Evolutionary conservation across 192 early-diverging fungal species (phyloP).

Genomic region (Backusella westeae): DNA sequence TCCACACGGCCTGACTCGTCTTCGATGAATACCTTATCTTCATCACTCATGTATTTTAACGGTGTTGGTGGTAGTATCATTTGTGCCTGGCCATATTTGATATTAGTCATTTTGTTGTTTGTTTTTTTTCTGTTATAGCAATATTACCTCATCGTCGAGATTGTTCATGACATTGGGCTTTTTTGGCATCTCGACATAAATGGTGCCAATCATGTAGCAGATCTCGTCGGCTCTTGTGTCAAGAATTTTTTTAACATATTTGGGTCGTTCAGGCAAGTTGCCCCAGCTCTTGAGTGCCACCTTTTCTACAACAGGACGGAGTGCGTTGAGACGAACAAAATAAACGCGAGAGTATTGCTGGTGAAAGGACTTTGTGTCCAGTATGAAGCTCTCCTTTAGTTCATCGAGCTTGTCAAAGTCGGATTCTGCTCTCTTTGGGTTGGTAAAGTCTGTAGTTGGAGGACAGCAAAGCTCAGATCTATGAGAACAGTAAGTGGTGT

Average conservation of each 20-base stretch:
- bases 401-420: slow-evolving; percentile 13
- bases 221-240: slow-evolving; percentile 64
- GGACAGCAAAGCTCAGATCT: neutral
- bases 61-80: slow-evolving; percentile 58
- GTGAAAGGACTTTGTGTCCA: slow-evolving; percentile 64
- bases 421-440: neutral
- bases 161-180: slow-evolving; percentile 94
- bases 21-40: slow-evolving; percentile 70
- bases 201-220: slow-evolving; percentile 81
- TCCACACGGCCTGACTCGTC: slow-evolving; percentile 92
- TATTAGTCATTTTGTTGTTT: too few species aligned
- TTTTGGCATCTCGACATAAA: slow-evolving; percentile 82
- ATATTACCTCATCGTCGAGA: slow-evolving; percentile 72
- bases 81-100: slow-evolving; percentile 43
- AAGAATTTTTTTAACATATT: slow-evolving; percentile 62
- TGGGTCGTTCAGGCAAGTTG: slow-evolving; percentile 28
- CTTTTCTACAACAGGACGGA: slow-evolving; percentile 58
- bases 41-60: slow-evolving; percentile 65
- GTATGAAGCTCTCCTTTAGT: slow-evolving; percentile 45
- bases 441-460: neutral
- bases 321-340: slow-evolving; percentile 65
- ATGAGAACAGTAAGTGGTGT: neutral
- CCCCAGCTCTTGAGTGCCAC: slow-evolving; percentile 60
- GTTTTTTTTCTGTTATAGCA: neutral
- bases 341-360: slow-evolving; percentile 90